Conservation (phyloP, 176 grass and related monocot species). For the Pontederia paniculata region DNA sequence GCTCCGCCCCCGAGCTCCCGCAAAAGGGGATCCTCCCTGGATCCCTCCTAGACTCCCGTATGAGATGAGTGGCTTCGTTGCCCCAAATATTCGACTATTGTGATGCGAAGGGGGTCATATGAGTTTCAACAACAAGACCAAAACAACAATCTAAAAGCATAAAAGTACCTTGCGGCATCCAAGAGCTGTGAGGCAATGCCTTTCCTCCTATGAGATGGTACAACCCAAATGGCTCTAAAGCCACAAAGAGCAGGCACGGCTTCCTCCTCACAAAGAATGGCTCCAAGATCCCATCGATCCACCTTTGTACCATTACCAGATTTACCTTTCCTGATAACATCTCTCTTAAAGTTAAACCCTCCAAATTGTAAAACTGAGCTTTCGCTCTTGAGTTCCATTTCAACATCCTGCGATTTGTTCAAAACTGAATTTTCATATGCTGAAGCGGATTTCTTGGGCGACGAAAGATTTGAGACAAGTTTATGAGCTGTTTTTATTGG, state of each 20-base stretch:
- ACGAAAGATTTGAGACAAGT: conserved; percentile 35
- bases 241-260: conserved; percentile 48
- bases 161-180: conserved; percentile 53
- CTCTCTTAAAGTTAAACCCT: conserved; percentile 66
- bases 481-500: conserved; percentile 70
- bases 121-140: background rate
- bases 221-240: conserved; percentile 87
- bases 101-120: no score
- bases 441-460: background rate
- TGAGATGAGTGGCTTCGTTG: no score
- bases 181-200: conserved; percentile 51
- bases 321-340: conserved; percentile 32
- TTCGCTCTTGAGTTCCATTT: conserved; percentile 15
- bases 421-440: background rate
- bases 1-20: no score
- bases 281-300: conserved; percentile 34
- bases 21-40: no score
- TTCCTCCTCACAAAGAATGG: conserved; percentile 59
- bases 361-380: conserved; percentile 58
- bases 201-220: conserved; percentile 55
- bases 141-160: background rate
- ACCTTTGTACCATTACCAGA: conserved; percentile 21
- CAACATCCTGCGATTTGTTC: conserved; percentile 1
- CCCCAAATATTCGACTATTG: no score
- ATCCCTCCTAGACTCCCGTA: no score